Base-by-base conservation (phyloP, 2,329 filamentous ascomycete species). In the Aspergillus candidus region DNA sequence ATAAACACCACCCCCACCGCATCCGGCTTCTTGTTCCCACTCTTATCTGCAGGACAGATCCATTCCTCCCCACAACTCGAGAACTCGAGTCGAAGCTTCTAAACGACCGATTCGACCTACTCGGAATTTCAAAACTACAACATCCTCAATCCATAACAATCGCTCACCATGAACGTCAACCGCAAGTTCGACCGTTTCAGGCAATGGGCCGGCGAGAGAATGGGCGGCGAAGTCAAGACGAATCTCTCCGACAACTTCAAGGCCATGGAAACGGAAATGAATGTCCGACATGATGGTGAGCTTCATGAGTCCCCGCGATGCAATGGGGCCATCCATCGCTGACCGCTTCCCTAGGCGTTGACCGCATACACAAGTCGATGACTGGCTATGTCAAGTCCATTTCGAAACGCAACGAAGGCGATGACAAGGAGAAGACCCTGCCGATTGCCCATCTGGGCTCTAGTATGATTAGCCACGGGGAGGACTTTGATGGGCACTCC, bases 161-260 rank as follows among this genome's bases (percentile, higher is more conserved):
- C 22, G n/a, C n/a, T 40, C 60, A 71, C 46, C 30, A 80, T 79
- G 77, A 79, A 80, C 58, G 73, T 83, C 66, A 83, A 81, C 70
- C 95, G 94, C 76, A 95, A 94, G 67, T 82, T 97, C 65, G 91
- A 90, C 71, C 85, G 91, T 62, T 84, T 94, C 75, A 94, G 91
- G 74, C 91, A 97, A 84, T 97, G 91, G 91, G 88, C 90, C 32
- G 88, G 88, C 56, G 91, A 97, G 73, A 88, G 90, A 71, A 95
- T 97, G 87, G 91, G 91, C 58, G 81, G 80, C 53, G 90, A 96
- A 70, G 79, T 83, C 70, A 93, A 89, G 72, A 96, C 91, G 8
- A 81, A 77, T 64, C 82, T 88, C 52, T 86, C 88, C 0, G 89
- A 97, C 41, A 86, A 96, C 61, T 97, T 97, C 78, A 94, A 87